phyloP scores from a whole-genome alignment of 129 eudicot species.

The Chrysanthemum makinoi region DNA sequence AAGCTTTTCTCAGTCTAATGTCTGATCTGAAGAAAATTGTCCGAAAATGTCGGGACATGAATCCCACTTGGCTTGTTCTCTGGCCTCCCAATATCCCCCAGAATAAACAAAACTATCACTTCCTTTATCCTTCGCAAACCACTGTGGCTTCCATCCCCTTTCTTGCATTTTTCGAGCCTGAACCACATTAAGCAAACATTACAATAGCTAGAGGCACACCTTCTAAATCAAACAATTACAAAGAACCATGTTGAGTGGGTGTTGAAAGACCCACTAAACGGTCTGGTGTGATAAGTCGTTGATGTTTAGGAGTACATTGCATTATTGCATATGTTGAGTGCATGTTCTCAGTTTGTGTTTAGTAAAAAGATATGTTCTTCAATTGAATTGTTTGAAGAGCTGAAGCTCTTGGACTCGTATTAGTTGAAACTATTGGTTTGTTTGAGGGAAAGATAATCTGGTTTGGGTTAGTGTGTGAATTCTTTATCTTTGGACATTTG shows the following conservation, averaged over 20 bases:
- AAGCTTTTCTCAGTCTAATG: constrained; percentile 41
- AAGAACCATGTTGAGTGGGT: too few species aligned
- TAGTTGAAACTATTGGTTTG: background rate
- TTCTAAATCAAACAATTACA: background rate
- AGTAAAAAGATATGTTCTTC: background rate
- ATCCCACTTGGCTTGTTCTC: constrained; percentile 75
- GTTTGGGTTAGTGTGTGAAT: background rate
- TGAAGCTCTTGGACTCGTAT: background rate
- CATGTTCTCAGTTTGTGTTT: background rate
- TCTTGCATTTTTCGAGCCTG: constrained; percentile 99
- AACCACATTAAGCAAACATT: constrained; percentile 7
- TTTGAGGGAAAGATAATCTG: background rate
- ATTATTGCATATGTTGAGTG: background rate
- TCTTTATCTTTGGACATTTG: too few species aligned
- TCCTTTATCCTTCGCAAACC: constrained; percentile 81
- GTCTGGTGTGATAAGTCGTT: background rate
- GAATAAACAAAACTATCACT: constrained; percentile 60
- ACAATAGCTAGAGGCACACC: background rate
- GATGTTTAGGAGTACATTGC: background rate
- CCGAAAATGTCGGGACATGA: constrained; percentile 93
- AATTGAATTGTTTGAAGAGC: background rate
- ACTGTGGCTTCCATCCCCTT: constrained; percentile 90
- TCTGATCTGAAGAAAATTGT: constrained; percentile 60
- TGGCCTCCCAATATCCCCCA: constrained; percentile 99
- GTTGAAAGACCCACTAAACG: background rate